These are phyloP conservation scores for Caryopteris hybrid DNA, from an alignment of 305 asterid species.

Conservation along the genomic window DNA sequence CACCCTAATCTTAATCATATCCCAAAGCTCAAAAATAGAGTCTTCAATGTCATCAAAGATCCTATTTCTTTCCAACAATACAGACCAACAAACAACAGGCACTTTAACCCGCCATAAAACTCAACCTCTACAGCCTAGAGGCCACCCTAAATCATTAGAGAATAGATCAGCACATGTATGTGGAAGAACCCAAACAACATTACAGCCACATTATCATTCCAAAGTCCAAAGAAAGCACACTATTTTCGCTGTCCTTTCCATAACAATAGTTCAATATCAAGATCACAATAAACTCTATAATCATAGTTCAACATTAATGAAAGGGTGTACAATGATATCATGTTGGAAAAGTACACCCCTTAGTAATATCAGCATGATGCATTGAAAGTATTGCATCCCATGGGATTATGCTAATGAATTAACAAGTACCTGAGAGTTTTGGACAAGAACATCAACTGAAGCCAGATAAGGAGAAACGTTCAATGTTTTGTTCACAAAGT, in stretches of 20 bases:
- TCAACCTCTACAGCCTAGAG: too few relatives aligned
- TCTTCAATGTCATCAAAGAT: too few relatives aligned
- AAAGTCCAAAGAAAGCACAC: neutral
- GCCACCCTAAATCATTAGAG: too few relatives aligned
- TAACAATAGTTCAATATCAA: neutral
- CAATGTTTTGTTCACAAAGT: slow-evolving; percentile 85
- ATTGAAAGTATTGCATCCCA: neutral
- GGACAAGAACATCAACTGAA: slow-evolving; percentile 82
- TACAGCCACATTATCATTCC: neutral
- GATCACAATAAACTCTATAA: neutral
- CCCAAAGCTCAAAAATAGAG: too few relatives aligned
- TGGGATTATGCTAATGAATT: neutral
- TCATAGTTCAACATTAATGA: neutral
- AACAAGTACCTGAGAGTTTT: slow-evolving; percentile 83
- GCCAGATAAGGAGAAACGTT: slow-evolving; percentile 92
- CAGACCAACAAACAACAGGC: too few relatives aligned
- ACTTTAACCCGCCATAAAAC: too few relatives aligned
- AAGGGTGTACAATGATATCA: neutral
- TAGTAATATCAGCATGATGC: neutral
- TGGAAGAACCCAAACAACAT: neutral
- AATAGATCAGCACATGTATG: too few relatives aligned
- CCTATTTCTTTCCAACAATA: too few relatives aligned
- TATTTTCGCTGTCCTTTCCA: neutral
- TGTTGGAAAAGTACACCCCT: neutral
- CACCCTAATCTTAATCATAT: too few relatives aligned